These are phyloP conservation scores for Diaporthe citriasiana DNA, from an alignment of 2,329 filamentous ascomycete species.

Conservation along the genomic window DNA sequence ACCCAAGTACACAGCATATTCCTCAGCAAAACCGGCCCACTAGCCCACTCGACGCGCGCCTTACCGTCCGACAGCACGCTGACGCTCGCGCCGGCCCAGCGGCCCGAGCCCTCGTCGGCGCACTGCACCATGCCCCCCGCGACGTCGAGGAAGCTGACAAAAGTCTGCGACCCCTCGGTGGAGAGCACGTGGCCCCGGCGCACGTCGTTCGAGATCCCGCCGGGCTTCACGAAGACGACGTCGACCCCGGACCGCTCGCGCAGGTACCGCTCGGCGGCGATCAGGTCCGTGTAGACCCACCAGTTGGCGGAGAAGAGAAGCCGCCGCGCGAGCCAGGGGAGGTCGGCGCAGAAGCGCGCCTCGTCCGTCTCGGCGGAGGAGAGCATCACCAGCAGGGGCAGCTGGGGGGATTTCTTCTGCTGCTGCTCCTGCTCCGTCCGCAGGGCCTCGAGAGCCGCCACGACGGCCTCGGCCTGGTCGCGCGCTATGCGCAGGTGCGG, in stretches of 20 bases:
- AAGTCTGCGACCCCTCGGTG: conserved; percentile 26
- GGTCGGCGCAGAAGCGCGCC: conserved; percentile 6
- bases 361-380: conserved; percentile 35
- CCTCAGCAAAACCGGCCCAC: neutral
- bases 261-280: conserved; percentile 20
- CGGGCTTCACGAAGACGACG: conserved; percentile 31
- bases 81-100: conserved; percentile 8
- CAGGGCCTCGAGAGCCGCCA: conserved; percentile 22
- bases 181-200: conserved; percentile 27
- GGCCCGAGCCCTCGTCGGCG: conserved; percentile 11
- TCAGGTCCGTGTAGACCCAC: conserved; percentile 31
- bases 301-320: conserved; percentile 23
- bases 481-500: conserved; percentile 33
- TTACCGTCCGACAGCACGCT: conserved; percentile 17
- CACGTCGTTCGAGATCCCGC: conserved; percentile 27
- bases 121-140: conserved; percentile 32
- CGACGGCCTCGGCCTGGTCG: conserved; percentile 34
- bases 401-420: neutral
- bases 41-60: conserved; percentile 4
- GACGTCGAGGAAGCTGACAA: conserved; percentile 32
- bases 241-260: conserved; percentile 6
- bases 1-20: conserved; percentile 8
- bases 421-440: neutral
- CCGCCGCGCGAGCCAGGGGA: conserved; percentile 7
- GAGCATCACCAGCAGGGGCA: conserved; percentile 28